Base-by-base conservation (phyloP, 495 filamentous ascomycete species). In the Penicillium coffeae region DNA sequence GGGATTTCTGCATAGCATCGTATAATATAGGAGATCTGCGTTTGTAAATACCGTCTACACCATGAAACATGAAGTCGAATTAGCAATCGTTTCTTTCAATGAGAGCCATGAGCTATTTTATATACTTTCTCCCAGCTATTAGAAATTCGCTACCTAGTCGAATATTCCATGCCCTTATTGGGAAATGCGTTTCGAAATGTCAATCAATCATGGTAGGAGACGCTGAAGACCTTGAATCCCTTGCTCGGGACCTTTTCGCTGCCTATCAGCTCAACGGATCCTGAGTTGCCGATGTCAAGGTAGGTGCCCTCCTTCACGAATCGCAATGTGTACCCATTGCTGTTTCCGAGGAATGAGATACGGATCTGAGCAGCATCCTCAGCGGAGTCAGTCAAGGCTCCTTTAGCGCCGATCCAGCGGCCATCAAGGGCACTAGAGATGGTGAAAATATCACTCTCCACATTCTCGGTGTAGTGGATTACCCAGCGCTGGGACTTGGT, bases 361-460 rank as follows among this genome's bases (percentile, higher is more conserved):
- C 54, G 64, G 27, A 76, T 62, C 6, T 55, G 61, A 6, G 60
- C 66, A 0, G 71, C 74, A 30, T 63, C 36, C 8, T 37, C 42
- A 0, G 52, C 21, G 8, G 55, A 41, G 18, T 47, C 45, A 3
- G 52, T 46, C 21, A 77, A 43, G 3, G 15, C 34, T 0, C 61
- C 66, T 7, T 51, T 22, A 5, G 50, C 15, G 0, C 69, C 64
- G 8, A 78, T 41, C 63, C 66, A 77, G 43, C 57, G 60, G 5
- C 71, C 71, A 59, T 80, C 75, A 20, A 72, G 47, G 3, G 74
- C 73, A 47, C 72, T 79, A 33, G 66, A 71, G 38, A 79, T 62
- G n/a, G 61, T 67, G 59, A 78, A 79, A 9, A 63, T 56, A 18
- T 58, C 59, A 41, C 65, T 68, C 14, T 72, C 71, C 21, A 68